Conservation (phyloP, 192 early-diverging fungal genomes). For the Cladochytrium replicatum region DNA sequence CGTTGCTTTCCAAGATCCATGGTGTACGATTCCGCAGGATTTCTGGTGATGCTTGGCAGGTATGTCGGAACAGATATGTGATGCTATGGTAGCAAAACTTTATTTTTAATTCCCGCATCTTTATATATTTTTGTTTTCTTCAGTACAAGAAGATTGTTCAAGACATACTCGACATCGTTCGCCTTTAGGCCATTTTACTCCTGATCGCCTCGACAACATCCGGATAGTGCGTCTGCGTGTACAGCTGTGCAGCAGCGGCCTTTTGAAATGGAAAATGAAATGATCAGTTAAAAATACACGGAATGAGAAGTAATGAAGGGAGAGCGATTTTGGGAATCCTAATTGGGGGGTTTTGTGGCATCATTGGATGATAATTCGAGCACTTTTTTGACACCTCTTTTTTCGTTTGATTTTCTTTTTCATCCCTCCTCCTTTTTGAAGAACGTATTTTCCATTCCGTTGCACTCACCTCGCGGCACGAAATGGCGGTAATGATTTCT, state of each 20-base stretch:
- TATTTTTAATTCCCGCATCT: too few relatives aligned
- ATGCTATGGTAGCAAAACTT: too few relatives aligned
- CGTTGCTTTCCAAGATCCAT: conserved; percentile 12
- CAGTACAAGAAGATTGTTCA: too few relatives aligned
- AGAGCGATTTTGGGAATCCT: background rate
- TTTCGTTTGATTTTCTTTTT: background rate
- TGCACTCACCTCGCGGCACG: conserved; percentile 24
- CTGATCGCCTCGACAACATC: too few relatives aligned
- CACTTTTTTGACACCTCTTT: background rate
- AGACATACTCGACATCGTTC: too few relatives aligned
- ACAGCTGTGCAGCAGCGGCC: conserved; percentile 17
- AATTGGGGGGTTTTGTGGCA: conserved; percentile 1
- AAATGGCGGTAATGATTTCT: conserved; percentile 76
- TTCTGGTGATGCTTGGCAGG: conserved; percentile 15
- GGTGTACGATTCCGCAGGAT: conserved; percentile 18
- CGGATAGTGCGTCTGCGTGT: conserved; percentile 8
- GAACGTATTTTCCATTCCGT: conserved; percentile 2
- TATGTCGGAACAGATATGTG: too few relatives aligned
- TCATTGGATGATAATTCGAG: background rate
- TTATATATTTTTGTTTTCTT: too few relatives aligned
- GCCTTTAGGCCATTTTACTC: too few relatives aligned
- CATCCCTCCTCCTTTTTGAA: background rate
- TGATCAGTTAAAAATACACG: conserved; percentile 1
- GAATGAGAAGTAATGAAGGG: background rate
- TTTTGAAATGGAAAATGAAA: background rate